Base-by-base conservation (phyloP, 345 rosid genomes). In the Acer saccharum region DNA sequence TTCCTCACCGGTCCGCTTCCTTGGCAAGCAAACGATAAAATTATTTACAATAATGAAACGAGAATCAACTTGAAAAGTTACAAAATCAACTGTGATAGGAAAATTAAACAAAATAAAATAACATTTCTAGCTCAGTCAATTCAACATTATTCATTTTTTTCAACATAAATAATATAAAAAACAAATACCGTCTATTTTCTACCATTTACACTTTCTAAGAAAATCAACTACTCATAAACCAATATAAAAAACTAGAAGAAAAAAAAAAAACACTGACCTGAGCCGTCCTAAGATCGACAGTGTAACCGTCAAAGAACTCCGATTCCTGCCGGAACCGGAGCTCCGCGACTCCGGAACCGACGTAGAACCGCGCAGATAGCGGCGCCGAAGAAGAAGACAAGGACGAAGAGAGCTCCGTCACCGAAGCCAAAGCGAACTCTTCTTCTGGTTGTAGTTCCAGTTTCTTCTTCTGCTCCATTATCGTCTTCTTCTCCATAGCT, bases 351-450 rank as follows among this genome's bases (percentile, higher is more conserved):
- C 93, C 94, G 69, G 71, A 61, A 21, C 83, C 88, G 44, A 71
- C 78, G 29, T 85, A 72, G 79, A 94, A 94, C 74, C 89, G 85
- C 68, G 97, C 86, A 21, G 88, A 79, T 10, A 64, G 57, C 58
- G 76, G 39, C 46, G 14, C 48, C 8, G 86, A 83, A 44, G 92
- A 71, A 52, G 83, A 57, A 35, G 84, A 68, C 13, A 86, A 77
- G 63, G 93, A 73, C 35, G 92, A 72, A 46, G 93, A 78, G 18
- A 92, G 93, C 73, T 89, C 91, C 43, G 90, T 71, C 44, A 89
- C 75, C 7, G 98, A 87, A 1, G 82, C 89, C 76, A 94, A 82
- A 73, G 84, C 68, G 80, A 90, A 88, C 85, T 89, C 90, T 21
- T 78, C 73, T 75, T 82, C 10, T 43, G 10, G 84, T 65, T 81